phyloP scores from a whole-genome alignment of 1,284 basidiomycete species.

The Fistulina hepatica region DNA sequence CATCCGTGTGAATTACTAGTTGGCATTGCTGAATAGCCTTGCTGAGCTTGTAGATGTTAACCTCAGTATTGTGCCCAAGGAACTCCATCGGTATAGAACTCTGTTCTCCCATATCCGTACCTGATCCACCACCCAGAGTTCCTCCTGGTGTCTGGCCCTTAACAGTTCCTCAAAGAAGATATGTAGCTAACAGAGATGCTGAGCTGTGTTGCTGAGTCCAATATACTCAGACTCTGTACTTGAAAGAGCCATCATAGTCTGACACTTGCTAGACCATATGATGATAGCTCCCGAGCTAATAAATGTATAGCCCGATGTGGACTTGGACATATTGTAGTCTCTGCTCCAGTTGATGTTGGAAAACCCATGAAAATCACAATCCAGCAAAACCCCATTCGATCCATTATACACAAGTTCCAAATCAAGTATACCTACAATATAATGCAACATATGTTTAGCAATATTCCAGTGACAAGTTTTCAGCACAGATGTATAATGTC shows the following conservation, averaged over 20 bases:
- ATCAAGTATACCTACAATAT: constrained; percentile 21
- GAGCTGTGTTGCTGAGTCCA: constrained; percentile 22
- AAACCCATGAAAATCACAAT: constrained; percentile 9
- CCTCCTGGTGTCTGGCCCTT: too few relatives aligned
- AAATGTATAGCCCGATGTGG: constrained; percentile 20
- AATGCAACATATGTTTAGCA: constrained; percentile 16
- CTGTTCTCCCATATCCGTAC: too few relatives aligned
- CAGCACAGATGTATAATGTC: constrained; percentile 16
- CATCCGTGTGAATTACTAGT: too few relatives aligned
- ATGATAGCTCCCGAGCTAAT: constrained; percentile 23
- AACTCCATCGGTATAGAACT: too few relatives aligned
- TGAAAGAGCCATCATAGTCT: constrained; percentile 27
- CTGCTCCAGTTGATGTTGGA: constrained; percentile 19
- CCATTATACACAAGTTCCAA: constrained; percentile 15
- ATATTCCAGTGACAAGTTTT: constrained; percentile 19
- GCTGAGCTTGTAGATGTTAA: too few relatives aligned
- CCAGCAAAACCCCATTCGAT: background rate
- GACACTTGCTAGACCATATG: constrained; percentile 28
- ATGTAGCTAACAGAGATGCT: constrained; percentile 29
- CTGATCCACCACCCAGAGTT: too few relatives aligned
- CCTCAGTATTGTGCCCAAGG: too few relatives aligned
- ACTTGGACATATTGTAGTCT: constrained; percentile 15
- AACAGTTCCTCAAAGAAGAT: constrained; percentile 23
- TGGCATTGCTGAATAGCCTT: too few relatives aligned
- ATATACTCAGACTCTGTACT: constrained; percentile 35